Evolutionary conservation across 176 grass and related monocot species (phyloP).

Genomic region (Stipa capillata): DNA sequence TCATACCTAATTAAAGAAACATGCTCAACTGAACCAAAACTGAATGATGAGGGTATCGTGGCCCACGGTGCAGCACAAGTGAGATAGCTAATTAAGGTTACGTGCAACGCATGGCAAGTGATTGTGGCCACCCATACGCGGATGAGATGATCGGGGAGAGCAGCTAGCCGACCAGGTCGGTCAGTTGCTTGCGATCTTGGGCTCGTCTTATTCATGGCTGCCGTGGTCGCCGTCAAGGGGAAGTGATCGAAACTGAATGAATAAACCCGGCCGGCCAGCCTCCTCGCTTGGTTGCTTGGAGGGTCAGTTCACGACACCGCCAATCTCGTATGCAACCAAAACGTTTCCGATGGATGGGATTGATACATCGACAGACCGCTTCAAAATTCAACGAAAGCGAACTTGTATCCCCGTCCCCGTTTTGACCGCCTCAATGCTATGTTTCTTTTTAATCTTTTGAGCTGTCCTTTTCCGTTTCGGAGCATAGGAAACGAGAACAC

Average conservation of each 20-base stretch:
- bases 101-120: constrained; percentile 5
- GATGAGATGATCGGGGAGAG: background rate
- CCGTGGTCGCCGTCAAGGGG: background rate
- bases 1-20: no score
- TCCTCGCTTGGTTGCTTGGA: constrained; percentile 1
- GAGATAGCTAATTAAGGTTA: background rate
- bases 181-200: constrained; percentile 8
- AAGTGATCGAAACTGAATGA: background rate
- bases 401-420: background rate
- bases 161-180: background rate
- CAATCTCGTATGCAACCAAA: background rate
- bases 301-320: background rate
- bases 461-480: background rate
- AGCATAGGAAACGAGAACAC: background rate
- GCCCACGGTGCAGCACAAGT: no score
- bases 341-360: background rate
- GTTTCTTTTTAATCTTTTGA: background rate
- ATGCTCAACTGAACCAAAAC: no score
- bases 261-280: background rate
- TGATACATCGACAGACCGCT: background rate
- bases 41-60: no score
- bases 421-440: background rate
- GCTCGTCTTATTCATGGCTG: background rate
- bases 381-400: constrained; percentile 5
- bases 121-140: background rate